Base-by-base conservation (phyloP, 1,284 basidiomycete genomes). In the Ceratorhiza oryzae-sativae region DNA sequence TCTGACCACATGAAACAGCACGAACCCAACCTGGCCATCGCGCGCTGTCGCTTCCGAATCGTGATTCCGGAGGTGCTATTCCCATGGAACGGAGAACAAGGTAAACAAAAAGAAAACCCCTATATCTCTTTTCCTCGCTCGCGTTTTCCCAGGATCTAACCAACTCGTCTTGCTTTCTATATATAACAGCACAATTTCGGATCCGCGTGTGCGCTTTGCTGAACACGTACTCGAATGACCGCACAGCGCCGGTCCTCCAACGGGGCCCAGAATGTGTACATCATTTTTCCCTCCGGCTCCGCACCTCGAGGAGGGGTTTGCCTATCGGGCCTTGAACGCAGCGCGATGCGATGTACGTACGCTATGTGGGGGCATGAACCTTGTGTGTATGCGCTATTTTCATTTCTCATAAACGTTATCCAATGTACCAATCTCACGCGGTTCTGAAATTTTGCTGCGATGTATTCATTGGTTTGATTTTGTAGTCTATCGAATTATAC, bases 161-260 rank as follows among this genome's bases (percentile, higher is more conserved):
- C n/a, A n/a, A n/a, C n/a, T n/a, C n/a, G n/a, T n/a, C n/a, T n/a
- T n/a, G n/a, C n/a, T n/a, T n/a, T n/a, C n/a, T n/a, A n/a, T n/a
- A n/a, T n/a, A n/a, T n/a, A n/a, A n/a, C 42, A 67, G 63, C 63
- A 15, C 49, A 67, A 39, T 67, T 67, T 27, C 63, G 63, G 12
- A 67, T 67, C 45, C 51, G 63, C 49, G 63, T 55, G 34, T 67
- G 63, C 49, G 63, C 63, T 15, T 55, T 67, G 49, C 49, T 67
- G 48, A 53, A 55, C 12, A 25, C 27, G 8, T 30, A 67, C 36
- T 5, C 49, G 45, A 48, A 45, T 8, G 49, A 67, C 3, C 62
- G 46, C n/a, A 48, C 48, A 3, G 15, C 18, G 34, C 63, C 42
- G 34, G 34, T 53, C 3, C 39, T 67, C 23, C 63, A 67, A 27